Percentiles rank a stretch among this genome's conserved stretches.
phyloP scores from a whole-genome alignment of 208 protist species.

The Trypanosomatidae sp. region DNA sequence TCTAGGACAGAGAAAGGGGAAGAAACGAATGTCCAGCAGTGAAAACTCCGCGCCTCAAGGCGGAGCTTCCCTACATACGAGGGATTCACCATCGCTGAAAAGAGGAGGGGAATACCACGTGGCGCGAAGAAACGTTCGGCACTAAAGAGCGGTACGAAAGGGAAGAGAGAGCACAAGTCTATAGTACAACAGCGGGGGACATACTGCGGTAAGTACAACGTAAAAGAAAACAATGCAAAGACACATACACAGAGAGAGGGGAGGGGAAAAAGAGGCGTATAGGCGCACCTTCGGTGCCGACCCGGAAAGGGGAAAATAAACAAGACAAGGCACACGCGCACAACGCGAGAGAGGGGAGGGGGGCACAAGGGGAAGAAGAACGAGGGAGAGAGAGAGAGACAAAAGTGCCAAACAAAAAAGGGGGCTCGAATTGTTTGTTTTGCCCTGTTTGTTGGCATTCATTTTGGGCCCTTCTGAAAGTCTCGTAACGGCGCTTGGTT shows the following conservation, averaged over 20 bases:
- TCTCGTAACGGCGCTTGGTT: neutral
- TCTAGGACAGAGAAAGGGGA: neutral
- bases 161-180: neutral
- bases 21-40: neutral
- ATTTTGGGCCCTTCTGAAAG: neutral
- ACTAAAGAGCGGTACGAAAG: neutral
- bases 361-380: conserved; percentile 6
- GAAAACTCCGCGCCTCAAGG: neutral
- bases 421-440: neutral
- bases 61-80: neutral
- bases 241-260: neutral
- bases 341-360: neutral
- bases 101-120: neutral
- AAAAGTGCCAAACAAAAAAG: neutral
- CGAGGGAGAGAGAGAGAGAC: conserved; percentile 7
- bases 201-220: neutral
- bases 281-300: neutral
- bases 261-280: neutral
- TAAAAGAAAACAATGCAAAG: neutral
- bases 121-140: neutral
- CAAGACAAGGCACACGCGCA: neutral
- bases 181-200: neutral
- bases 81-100: neutral
- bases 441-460: neutral
- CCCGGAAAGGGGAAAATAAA: neutral